These are phyloP conservation scores for Kodamaea sagamina DNA, from an alignment of 805 yeast species.

Conservation along the genomic window DNA sequence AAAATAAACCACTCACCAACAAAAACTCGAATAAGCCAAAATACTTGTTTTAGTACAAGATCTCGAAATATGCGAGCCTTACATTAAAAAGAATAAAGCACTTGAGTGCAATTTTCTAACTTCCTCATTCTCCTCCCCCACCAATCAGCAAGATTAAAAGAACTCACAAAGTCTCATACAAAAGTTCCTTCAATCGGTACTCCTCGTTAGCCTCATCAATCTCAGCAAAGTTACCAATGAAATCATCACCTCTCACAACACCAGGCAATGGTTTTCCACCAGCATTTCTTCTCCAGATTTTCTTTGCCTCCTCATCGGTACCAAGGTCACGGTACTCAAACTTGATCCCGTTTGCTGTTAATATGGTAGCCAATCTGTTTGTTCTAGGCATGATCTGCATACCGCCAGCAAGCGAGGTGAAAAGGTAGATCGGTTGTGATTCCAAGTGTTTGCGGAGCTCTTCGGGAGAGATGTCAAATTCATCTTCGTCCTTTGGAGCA, in stretches of 20 bases:
- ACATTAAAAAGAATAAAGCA: too few species aligned
- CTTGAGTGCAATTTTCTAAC: too few species aligned
- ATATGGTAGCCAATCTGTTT: constrained; percentile 69
- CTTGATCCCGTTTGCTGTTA: constrained; percentile 69
- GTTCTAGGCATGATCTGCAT: constrained; percentile 78
- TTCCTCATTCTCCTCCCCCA: not conserved
- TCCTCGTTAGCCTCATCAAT: constrained; percentile 86
- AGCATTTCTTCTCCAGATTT: constrained; percentile 76
- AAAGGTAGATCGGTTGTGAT: constrained; percentile 67
- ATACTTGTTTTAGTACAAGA: too few species aligned
- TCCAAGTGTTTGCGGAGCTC: constrained; percentile 45
- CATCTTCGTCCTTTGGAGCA: constrained; percentile 21
- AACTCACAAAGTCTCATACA: constrained; percentile 59
- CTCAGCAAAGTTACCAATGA: constrained; percentile 83
- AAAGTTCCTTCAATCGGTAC: constrained; percentile 59
- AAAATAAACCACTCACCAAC: too few species aligned
- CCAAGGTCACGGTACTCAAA: constrained; percentile 78
- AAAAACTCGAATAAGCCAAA: too few species aligned
- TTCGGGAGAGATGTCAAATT: constrained; percentile 41
- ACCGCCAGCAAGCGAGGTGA: constrained; percentile 87
- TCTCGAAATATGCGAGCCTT: too few species aligned
- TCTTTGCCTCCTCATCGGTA: constrained; percentile 82
- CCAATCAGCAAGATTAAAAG: not conserved
- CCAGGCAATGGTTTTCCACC: constrained; percentile 81
- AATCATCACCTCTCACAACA: constrained; percentile 76